Evolutionary conservation across 768 basidiomycete genomes (phyloP), one percentile per base, ranked within the genome.

Genomic region (Lactarius akahatsu): DNA sequence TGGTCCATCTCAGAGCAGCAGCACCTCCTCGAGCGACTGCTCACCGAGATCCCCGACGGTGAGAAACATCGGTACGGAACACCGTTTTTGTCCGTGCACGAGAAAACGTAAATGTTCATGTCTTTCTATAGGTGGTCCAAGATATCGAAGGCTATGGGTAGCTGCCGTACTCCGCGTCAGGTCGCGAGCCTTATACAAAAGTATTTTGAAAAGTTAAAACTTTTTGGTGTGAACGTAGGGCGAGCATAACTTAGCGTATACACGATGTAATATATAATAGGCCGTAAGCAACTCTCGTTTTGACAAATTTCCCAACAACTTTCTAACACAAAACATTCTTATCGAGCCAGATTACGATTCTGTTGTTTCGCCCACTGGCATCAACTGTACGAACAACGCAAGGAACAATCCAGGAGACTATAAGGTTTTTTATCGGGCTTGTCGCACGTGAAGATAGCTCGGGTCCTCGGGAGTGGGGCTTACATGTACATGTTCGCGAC

Each of bases 101-200:
- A 34, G 34, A 11, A 28, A 38, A 34, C 18, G 40, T 52, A 63
- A 58, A 67, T 38, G 70, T 57, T 50, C 47, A 47, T 20, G n/a
- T 23, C 11, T 23, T 18, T 57, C 47, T 40, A 56, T 71, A 92
- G 91, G 61, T 93, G 89, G 89, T 81, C 86, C 63, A 90, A 91
- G 75, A 93, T 93, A 60, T 93, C 91, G 16, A 78, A 81, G 62
- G 92, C 90, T 41, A 93, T 93, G 92, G 80, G 85, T 57, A 91
- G 92, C 0, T 80, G 80, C 54, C 78, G 91, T 64, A 92, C 92
- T 4, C 86, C 91, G 5, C 78, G 91, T 67, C 91, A 93, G 78
- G 92, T 93, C n/a, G 91, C 91, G 41, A 92, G 90, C 78, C 83
- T 91, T 20, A 91, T 93, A 62, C 91, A 93, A 71, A 93, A 93